Percentiles rank a stretch among this genome's conserved stretches.
phyloP scores from a whole-genome alignment of 2,329 filamentous ascomycete genomes.

The Sporothrix luriei region DNA sequence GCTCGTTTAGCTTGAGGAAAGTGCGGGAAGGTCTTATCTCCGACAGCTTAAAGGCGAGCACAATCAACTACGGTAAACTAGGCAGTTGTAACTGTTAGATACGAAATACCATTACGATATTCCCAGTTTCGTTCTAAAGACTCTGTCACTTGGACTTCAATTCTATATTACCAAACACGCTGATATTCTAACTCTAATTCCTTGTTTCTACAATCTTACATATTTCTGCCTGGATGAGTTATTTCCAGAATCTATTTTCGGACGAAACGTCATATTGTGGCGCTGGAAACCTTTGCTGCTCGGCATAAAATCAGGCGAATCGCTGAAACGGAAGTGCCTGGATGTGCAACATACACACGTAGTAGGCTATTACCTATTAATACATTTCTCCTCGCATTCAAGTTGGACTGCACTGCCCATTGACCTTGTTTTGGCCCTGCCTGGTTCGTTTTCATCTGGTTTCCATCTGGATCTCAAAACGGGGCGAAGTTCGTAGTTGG shows the following conservation, averaged over 20 bases:
- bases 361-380: conserved; percentile 22
- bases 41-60: conserved; percentile 24
- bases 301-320: conserved; percentile 24
- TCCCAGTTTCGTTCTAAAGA: not conserved
- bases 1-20: conserved; percentile 1
- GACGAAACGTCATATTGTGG: conserved; percentile 7
- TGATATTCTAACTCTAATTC: not conserved
- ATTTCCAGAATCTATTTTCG: not conserved
- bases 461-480: not conserved
- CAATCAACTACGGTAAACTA: not conserved
- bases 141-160: not conserved
- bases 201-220: not conserved
- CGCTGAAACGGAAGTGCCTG: conserved; percentile 21
- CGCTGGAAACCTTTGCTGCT: not conserved
- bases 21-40: conserved; percentile 20
- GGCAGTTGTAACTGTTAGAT: not conserved
- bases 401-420: not conserved
- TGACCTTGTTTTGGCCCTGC: not conserved
- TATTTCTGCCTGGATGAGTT: not conserved
- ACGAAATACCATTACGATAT: not conserved
- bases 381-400: not conserved
- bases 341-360: conserved; percentile 22
- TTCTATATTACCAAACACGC: not conserved
- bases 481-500: not conserved
- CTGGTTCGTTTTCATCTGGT: not conserved